Percentiles rank a stretch among this genome's conserved stretches.
Evolutionary conservation across 768 basidiomycete genomes (phyloP).

Genomic region (Cubamyces sp.): DNA sequence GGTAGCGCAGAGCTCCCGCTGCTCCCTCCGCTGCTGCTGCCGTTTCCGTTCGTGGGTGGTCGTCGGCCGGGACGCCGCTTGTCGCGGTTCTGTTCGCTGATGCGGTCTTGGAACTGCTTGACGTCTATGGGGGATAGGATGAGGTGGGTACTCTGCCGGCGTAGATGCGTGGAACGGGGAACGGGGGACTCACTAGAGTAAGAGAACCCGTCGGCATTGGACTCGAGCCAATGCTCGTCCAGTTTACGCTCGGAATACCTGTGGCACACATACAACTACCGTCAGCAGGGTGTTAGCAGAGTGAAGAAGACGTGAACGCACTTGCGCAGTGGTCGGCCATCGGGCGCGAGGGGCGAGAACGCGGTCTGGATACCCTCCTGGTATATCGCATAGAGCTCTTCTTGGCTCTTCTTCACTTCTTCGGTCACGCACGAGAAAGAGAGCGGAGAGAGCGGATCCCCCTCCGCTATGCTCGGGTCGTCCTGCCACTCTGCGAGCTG

Average conservation of each 20-base stretch:
- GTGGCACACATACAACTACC: no score
- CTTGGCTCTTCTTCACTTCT: slow-evolving; percentile 56
- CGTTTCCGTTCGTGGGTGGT: background rate
- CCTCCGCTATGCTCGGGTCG: slow-evolving; percentile 48
- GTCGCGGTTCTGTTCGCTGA: slow-evolving; percentile 17
- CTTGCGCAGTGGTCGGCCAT: slow-evolving; percentile 67
- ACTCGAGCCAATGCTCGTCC: slow-evolving; percentile 65
- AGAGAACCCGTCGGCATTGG: slow-evolving; percentile 57
- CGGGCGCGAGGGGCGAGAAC: slow-evolving; percentile 58
- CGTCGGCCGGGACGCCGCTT: slow-evolving; percentile 19
- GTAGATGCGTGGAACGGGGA: background rate
- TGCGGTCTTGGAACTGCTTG: slow-evolving; percentile 21
- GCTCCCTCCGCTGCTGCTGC: background rate
- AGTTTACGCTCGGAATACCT: slow-evolving; percentile 59
- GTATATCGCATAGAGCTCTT: slow-evolving; percentile 51
- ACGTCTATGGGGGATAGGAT: slow-evolving; percentile 1
- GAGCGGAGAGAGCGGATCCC: slow-evolving; percentile 61
- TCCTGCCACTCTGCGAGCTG: slow-evolving; percentile 55
- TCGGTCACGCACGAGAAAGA: slow-evolving; percentile 68
- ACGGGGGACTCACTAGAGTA: slow-evolving; percentile 48
- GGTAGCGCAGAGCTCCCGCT: background rate
- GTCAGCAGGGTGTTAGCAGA: no score
- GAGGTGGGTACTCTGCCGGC: background rate
- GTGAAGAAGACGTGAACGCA: slow-evolving; percentile 35
- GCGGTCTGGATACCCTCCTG: slow-evolving; percentile 47